Evolutionary conservation across 148 eudicot genomes (phyloP).

Genomic region (Heliamphora exappendiculata): DNA sequence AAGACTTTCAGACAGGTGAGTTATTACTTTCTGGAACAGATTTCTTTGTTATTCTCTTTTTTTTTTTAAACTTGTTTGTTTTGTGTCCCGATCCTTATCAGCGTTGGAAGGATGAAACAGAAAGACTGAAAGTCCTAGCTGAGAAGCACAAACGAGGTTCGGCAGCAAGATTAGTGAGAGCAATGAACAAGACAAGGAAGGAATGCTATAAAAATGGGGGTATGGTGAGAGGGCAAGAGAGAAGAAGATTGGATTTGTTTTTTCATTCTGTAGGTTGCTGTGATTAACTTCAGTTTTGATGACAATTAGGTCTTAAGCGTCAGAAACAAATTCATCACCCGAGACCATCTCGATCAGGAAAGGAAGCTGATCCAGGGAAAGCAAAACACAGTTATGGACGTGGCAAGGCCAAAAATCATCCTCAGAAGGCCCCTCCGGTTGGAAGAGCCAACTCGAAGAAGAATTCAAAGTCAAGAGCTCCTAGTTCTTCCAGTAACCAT

Average conservation of each 20-base stretch:
- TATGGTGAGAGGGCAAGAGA: conserved; percentile 13
- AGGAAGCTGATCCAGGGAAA: conserved; percentile 12
- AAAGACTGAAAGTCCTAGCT: conserved; percentile 54
- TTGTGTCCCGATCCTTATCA: conserved; percentile 16
- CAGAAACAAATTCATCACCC: conserved; percentile 24
- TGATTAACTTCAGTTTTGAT: neutral
- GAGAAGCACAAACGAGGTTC: conserved; percentile 83
- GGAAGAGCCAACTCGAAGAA: conserved; percentile 16
- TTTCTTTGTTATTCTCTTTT: neutral
- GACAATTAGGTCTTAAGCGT: conserved; percentile 35
- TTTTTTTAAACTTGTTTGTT: neutral
- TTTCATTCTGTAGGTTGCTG: neutral
- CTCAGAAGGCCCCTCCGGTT: conserved; percentile 5
- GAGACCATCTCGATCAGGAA: conserved; percentile 26
- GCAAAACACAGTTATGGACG: conserved; percentile 17
- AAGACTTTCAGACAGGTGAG: conserved; percentile 75
- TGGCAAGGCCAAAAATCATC: conserved; percentile 11
- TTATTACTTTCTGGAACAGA: neutral
- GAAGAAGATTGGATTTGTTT: neutral
- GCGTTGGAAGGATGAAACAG: conserved; percentile 75
- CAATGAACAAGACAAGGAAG: conserved; percentile 27
- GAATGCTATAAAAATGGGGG: conserved; percentile 24
- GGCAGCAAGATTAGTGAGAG: conserved; percentile 55
- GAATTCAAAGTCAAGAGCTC: conserved; percentile 2
- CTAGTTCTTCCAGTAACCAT: conserved; percentile 16